phyloP scores from a whole-genome alignment of 2,329 filamentous ascomycete genomes.

The Hypoxylon sp. region DNA sequence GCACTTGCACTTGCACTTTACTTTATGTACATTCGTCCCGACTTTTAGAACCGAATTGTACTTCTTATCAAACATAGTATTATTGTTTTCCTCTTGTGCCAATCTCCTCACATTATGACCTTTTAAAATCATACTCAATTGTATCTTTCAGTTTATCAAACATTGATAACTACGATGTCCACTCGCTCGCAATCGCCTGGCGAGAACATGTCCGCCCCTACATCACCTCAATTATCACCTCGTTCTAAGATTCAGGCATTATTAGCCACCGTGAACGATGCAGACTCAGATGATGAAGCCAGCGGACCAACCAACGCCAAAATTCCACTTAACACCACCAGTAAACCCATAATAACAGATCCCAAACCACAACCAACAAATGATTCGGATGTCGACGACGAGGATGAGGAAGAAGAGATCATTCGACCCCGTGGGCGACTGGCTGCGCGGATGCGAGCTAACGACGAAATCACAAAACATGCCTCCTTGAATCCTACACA shows the following conservation, averaged over 20 bases:
- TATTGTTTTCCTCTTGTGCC: no score
- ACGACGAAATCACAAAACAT: slow-evolving; percentile 17
- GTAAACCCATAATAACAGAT: slow-evolving; percentile 30
- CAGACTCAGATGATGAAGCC: slow-evolving; percentile 57
- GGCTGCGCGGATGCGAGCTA: slow-evolving; percentile 48
- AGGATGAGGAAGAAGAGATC: slow-evolving; percentile 55
- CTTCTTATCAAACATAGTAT: no score
- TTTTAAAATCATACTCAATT: slow-evolving; percentile 28
- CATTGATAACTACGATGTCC: slow-evolving; percentile 54
- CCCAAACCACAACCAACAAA: slow-evolving; percentile 25
- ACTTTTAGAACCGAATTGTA: no score
- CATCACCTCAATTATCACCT: slow-evolving; percentile 58
- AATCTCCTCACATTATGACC: slow-evolving; percentile 31
- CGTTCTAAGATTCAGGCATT: slow-evolving; percentile 64
- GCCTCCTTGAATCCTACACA: neutral
- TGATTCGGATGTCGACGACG: slow-evolving; percentile 46
- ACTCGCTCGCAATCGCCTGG: slow-evolving; percentile 56
- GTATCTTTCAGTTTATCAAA: slow-evolving; percentile 15
- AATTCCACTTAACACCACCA: slow-evolving; percentile 38
- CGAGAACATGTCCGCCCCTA: slow-evolving; percentile 53
- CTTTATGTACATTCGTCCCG: no score
- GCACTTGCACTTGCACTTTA: no score
- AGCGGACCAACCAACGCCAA: slow-evolving; percentile 39
- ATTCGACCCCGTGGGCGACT: slow-evolving; percentile 51
- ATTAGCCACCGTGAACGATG: slow-evolving; percentile 57